Conservation (phyloP, 805 yeast genomes). For the Starmerella sirachaensis region DNA sequence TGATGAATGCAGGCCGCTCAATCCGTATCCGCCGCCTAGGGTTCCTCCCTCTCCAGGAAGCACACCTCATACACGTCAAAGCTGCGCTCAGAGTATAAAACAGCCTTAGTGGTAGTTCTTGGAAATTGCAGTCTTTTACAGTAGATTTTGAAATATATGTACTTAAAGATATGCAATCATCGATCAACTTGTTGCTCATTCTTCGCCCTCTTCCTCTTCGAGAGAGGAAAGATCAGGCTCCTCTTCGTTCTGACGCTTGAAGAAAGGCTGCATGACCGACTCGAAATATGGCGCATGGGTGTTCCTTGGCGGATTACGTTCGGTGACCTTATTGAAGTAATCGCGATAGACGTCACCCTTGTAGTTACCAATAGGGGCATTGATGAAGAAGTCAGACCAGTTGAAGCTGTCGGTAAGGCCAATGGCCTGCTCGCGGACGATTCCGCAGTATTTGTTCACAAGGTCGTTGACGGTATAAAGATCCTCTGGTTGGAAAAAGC, state of each 20-base stretch:
- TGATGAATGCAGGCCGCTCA: no score
- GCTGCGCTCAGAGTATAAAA: no score
- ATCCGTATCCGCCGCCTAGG: no score
- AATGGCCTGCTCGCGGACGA: conserved; percentile 53
- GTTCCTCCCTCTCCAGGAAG: no score
- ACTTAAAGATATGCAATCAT: no score
- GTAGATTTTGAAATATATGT: no score
- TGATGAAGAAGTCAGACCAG: conserved; percentile 63
- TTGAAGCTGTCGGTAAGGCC: conserved; percentile 73
- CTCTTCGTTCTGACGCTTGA: conserved; percentile 19
- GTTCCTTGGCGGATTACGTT: conserved; percentile 32
- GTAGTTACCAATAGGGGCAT: conserved; percentile 66
- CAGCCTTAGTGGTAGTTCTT: no score
- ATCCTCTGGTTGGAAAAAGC: conserved; percentile 39
- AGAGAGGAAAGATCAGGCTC: conserved; percentile 14
- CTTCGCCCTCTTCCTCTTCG: conserved; percentile 19
- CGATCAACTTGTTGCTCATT: not conserved
- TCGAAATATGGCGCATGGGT: conserved; percentile 48
- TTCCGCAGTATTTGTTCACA: conserved; percentile 37
- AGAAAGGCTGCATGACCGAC: conserved; percentile 25
- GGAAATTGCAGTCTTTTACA: no score
- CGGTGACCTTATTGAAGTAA: conserved; percentile 51
- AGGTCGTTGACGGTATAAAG: conserved; percentile 34
- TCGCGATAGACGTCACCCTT: conserved; percentile 73
- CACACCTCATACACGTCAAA: no score